A percentile compares a stretch with the other conserved stretches of the same genome.
These are phyloP conservation scores for Fusarium globosum DNA, from an alignment of 2,329 filamentous ascomycete species.

Conservation along the genomic window DNA sequence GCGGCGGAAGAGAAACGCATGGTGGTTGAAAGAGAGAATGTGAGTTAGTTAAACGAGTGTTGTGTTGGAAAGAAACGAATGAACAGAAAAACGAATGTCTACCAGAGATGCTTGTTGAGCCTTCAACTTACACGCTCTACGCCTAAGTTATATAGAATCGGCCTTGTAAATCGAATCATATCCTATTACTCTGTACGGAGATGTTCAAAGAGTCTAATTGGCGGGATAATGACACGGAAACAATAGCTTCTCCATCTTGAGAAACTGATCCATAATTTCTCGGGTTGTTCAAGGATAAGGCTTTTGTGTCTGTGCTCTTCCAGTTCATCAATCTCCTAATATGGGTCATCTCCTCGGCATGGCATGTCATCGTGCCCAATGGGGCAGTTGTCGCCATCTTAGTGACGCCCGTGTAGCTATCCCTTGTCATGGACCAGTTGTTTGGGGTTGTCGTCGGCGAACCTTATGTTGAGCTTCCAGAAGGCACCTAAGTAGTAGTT, in stretches of 20 bases:
- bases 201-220: background rate
- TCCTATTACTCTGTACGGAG: background rate
- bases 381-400: background rate
- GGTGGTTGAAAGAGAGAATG: background rate
- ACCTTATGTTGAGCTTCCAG: background rate
- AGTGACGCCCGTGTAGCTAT: background rate
- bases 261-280: background rate
- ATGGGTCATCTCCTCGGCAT: background rate
- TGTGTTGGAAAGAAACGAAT: background rate
- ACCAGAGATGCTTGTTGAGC: slow-evolving; percentile 6
- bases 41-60: slow-evolving; percentile 9
- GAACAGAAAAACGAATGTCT: slow-evolving; percentile 21
- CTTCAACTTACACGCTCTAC: background rate
- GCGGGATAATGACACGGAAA: slow-evolving; percentile 13
- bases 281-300: rapidly evolving
- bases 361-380: background rate
- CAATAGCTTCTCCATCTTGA: background rate
- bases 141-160: slow-evolving; percentile 4
- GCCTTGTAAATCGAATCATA: background rate
- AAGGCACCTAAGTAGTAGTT: background rate
- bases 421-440: background rate
- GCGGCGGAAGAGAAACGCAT: slow-evolving; percentile 44
- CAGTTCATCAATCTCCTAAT: background rate
- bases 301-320: background rate
- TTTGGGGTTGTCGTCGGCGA: background rate